These are phyloP conservation scores for Ophiobolus disseminans DNA, from an alignment of 2,329 filamentous ascomycete genomes.

Conservation along the genomic window DNA sequence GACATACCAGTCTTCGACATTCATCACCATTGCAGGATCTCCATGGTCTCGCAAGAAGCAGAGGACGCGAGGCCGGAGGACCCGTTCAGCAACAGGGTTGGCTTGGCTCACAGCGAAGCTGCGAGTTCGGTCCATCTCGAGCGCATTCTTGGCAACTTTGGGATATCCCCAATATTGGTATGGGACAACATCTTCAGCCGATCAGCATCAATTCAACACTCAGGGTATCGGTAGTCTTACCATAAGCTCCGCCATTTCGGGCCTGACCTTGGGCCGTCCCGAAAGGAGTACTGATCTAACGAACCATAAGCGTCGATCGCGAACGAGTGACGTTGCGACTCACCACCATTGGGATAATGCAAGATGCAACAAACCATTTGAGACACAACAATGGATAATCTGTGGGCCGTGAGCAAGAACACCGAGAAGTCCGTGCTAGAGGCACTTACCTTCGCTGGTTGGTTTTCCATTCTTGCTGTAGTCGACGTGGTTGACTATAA, in stretches of 20 bases:
- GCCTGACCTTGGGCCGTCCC: constrained; percentile 14
- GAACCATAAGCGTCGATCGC: not conserved
- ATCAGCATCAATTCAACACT: no score
- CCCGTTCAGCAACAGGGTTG: constrained; percentile 34
- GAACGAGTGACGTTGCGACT: not conserved
- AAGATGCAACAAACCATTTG: constrained; percentile 40
- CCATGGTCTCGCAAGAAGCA: constrained; percentile 36
- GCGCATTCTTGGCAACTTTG: constrained; percentile 37
- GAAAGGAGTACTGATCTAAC: constrained; percentile 31
- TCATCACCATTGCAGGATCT: constrained; percentile 25
- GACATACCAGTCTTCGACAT: constrained; percentile 36
- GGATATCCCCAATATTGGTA: constrained; percentile 41
- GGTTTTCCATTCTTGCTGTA: constrained; percentile 26
- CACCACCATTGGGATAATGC: constrained; percentile 34
- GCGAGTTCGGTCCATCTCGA: constrained; percentile 26
- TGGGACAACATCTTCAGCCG: constrained; percentile 20
- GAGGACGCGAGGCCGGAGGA: constrained; percentile 36
- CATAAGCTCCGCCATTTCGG: constrained; percentile 35
- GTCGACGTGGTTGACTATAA: constrained; percentile 37
- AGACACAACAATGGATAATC: constrained; percentile 33
- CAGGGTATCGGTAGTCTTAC: not conserved
- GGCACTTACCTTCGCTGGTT: constrained; percentile 25
- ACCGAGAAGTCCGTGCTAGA: not conserved
- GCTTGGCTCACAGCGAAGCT: constrained; percentile 14
- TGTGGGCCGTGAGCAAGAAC: constrained; percentile 8